phyloP scores from a whole-genome alignment of 805 yeast genomes.

The Candida hungchunana region DNA sequence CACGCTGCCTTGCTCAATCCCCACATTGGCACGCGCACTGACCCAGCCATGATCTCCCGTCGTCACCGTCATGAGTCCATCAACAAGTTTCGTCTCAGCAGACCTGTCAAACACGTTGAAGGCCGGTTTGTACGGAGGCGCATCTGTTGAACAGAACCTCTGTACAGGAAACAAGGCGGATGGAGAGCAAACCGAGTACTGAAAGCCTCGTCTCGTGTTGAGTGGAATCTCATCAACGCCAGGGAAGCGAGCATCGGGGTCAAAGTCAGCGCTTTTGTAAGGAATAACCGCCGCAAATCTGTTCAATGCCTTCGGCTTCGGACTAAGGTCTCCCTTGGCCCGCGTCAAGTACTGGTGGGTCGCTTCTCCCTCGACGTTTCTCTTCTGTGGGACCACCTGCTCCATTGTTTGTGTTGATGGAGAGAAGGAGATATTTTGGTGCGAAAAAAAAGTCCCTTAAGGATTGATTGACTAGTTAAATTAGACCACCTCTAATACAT shows the following conservation, averaged over 20 bases:
- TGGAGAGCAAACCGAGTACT: conserved; percentile 76
- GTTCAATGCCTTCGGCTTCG: conserved; percentile 9
- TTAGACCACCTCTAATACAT: no score
- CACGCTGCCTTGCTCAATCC: conserved; percentile 73
- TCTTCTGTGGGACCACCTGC: conserved; percentile 5
- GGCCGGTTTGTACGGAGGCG: conserved; percentile 58
- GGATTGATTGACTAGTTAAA: no score
- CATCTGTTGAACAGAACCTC: conserved; percentile 67
- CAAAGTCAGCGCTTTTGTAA: conserved; percentile 22
- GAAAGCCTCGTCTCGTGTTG: conserved; percentile 68
- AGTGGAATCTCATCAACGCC: conserved; percentile 73
- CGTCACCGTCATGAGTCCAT: conserved; percentile 42
- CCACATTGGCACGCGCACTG: conserved; percentile 67
- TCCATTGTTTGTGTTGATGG: not conserved
- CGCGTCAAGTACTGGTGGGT: conserved; percentile 9
- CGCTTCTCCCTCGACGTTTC: conserved; percentile 1
- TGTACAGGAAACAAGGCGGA: conserved; percentile 53
- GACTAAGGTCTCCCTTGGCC: conserved; percentile 1
- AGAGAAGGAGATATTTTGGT: not conserved
- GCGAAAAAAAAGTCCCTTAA: no score
- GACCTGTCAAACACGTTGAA: conserved; percentile 69
- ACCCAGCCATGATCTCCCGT: conserved; percentile 79
- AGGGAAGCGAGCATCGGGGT: conserved; percentile 29
- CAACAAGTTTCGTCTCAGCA: conserved; percentile 44
- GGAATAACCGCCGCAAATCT: conserved; percentile 24